Conservation (phyloP, 1,284 basidiomycete species). For the Termitomyces sp. region DNA sequence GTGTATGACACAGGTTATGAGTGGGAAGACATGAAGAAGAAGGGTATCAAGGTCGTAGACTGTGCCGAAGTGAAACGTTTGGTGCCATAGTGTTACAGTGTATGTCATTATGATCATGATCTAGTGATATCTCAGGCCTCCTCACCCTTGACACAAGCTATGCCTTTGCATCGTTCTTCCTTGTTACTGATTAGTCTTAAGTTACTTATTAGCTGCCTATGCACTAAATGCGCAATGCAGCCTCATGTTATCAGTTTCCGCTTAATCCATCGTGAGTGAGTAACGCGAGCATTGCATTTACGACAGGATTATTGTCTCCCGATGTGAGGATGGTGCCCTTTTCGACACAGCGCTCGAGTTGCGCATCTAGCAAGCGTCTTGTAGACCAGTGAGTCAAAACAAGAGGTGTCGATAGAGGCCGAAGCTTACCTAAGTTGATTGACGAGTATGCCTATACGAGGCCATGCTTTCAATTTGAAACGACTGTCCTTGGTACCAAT, state of each 20-base stretch:
- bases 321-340: conserved; percentile 46
- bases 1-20: conserved; percentile 29
- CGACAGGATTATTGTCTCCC: conserved; percentile 51
- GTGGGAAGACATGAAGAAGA: conserved; percentile 34
- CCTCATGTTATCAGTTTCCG: conserved; percentile 14
- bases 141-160: neutral
- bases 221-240: neutral
- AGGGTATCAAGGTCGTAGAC: conserved; percentile 30
- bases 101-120: no score
- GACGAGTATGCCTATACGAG: conserved; percentile 84
- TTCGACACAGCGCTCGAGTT: conserved; percentile 58
- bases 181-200: neutral
- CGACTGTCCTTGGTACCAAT: conserved; percentile 47
- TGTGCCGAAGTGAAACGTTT: conserved; percentile 22
- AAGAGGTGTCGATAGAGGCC: neutral
- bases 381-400: conserved; percentile 1
- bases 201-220: neutral
- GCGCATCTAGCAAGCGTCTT: conserved; percentile 66
- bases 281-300: conserved; percentile 67
- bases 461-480: conserved; percentile 77
- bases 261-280: conserved; percentile 56
- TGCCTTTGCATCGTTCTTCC: neutral
- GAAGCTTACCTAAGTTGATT: conserved; percentile 73
- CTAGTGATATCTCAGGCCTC: neutral
- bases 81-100: no score